Conservation (phyloP, 306 rosid species). For the Lathyrus tuberosus region DNA sequence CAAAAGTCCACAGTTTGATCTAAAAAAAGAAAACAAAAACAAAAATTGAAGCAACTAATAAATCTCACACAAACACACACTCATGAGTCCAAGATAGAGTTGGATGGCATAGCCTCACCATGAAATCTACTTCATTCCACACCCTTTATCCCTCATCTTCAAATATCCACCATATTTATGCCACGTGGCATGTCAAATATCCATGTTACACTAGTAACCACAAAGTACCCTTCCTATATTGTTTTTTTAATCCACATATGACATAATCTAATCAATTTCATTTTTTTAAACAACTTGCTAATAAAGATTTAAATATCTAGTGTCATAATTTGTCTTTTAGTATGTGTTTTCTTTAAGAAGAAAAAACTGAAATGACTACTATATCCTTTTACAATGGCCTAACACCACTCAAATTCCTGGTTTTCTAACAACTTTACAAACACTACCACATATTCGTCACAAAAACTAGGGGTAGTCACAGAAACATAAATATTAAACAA, state of each 20-base stretch:
- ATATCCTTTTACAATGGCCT: slow-evolving; percentile 40
- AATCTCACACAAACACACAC: not conserved
- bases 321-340: slow-evolving; percentile 9
- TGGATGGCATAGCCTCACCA: slow-evolving; percentile 47
- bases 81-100: slow-evolving; percentile 45
- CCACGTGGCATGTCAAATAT: slow-evolving; percentile 74
- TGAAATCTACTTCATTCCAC: slow-evolving; percentile 65
- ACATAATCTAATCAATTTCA: slow-evolving; percentile 54
- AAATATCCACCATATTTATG: slow-evolving; percentile 59
- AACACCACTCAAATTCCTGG: slow-evolving; percentile 34
- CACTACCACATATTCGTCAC: slow-evolving; percentile 40
- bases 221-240: slow-evolving; percentile 50
- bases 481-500: slow-evolving; percentile 42
- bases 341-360: not conserved
- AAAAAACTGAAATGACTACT: slow-evolving; percentile 35
- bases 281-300: slow-evolving; percentile 32
- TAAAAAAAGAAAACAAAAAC: not conserved
- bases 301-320: slow-evolving; percentile 29
- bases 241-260: slow-evolving; percentile 38
- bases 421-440: slow-evolving; percentile 17
- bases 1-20: slow-evolving; percentile 17
- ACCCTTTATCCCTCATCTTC: slow-evolving; percentile 84
- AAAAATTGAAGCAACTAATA: not conserved
- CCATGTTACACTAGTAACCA: slow-evolving; percentile 58
- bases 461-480: slow-evolving; percentile 72